A percentile compares a stretch with the other conserved stretches of the same genome.
These are phyloP conservation scores for Phylloporus scabripes DNA, from an alignment of 768 basidiomycete genomes.

Conservation along the genomic window DNA sequence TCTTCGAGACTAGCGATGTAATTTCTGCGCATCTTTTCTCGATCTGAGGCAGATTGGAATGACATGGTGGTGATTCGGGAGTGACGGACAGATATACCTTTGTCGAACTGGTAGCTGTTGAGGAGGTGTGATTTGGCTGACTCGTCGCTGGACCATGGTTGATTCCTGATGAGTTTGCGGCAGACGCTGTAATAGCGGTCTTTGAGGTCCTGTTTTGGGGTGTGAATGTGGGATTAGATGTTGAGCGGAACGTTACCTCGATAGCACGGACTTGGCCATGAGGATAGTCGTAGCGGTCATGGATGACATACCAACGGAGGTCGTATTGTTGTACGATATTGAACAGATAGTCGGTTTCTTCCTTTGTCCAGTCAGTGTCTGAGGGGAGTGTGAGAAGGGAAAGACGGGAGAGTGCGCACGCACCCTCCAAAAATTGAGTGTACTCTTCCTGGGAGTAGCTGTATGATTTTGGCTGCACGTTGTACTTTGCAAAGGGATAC, in stretches of 20 bases:
- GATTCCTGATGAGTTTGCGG: constrained; percentile 76
- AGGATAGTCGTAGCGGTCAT: constrained; percentile 82
- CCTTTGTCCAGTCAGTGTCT: constrained; percentile 87
- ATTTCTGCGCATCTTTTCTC: constrained; percentile 82
- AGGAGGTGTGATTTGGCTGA: constrained; percentile 60
- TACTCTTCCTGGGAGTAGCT: constrained; percentile 88
- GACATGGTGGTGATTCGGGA: not conserved
- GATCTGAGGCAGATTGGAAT: constrained; percentile 43
- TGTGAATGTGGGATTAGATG: not conserved
- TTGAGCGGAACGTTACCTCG: constrained; percentile 46
- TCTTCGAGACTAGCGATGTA: constrained; percentile 84
- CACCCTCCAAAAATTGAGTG: constrained; percentile 68
- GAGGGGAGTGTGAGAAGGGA: not conserved
- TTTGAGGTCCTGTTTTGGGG: constrained; percentile 63
- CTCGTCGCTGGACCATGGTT: constrained; percentile 84
- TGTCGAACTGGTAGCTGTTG: constrained; percentile 79
- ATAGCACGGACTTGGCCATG: constrained; percentile 50
- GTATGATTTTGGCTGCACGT: constrained; percentile 57
- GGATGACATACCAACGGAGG: constrained; percentile 80
- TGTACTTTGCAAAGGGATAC: constrained; percentile 82
- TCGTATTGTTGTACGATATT: constrained; percentile 75
- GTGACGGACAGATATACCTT: constrained; percentile 43
- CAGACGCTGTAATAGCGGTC: constrained; percentile 92
- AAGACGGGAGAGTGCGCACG: constrained; percentile 2
- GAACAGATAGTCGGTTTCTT: constrained; percentile 94